Evolutionary conservation across 345 rosid species (phyloP), one percentile per base, ranked within the genome.

Genomic region (Triadica sebifera): DNA sequence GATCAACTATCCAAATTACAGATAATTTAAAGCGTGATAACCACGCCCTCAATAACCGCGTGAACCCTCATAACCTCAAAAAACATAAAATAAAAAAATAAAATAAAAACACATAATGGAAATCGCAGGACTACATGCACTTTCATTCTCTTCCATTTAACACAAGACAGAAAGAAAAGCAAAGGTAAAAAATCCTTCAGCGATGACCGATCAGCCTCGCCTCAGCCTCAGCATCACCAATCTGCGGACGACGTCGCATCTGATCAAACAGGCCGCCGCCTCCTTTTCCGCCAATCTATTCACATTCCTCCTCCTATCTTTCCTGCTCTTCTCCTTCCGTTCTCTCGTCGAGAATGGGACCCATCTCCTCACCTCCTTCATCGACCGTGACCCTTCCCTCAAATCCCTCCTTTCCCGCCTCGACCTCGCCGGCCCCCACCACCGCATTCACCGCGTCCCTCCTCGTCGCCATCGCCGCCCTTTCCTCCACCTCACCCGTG

Each of bases 301-400:
- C 85, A 80, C 90, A 16, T 87, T 91, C 74, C 65, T 92, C 77
- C 81, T 89, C 87, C 90, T 94, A 60, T 87, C 98, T 67, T 72
- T 89, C 57, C 83, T 91, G 67, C 90, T 94, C 79, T 86, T 88
- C 84, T 87, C 93, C 51, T 95, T 93, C 85, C 98, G 96, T 73
- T 75, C 88, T 52, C 65, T 90, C 70, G 89, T 94, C 80, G 97
- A 90, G 73, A 88, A 85, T 43, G 94, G 91, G 64, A 83, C 97
- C 68, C 75, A 79, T 61, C 72, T 82, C 55, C 86, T 93, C 75
- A 87, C 89, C 51, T 83, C 93, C 69, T 89, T 90, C 86, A 85
- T 95, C 84, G 97, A 95, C 83, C 84, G 86, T 56, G 96, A 91
- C 80, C 93, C 98, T 37, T 89, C 96, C 65, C 89, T 94, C 74